Conservation (phyloP, 2,329 filamentous ascomycete genomes). For the Sclerotinia trifoliorum region DNA sequence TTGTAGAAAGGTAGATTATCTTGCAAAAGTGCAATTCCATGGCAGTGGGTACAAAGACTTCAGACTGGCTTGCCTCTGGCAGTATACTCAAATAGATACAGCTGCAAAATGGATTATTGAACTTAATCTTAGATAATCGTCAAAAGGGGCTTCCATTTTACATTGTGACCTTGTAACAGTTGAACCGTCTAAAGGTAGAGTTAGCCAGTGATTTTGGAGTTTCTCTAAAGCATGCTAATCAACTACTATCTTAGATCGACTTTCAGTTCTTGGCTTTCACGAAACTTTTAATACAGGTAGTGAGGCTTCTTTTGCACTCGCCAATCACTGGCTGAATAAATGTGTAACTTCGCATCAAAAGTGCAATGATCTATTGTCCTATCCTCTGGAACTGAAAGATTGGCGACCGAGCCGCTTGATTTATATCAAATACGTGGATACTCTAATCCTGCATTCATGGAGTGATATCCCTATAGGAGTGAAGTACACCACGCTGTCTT, state of each 20-base stretch:
- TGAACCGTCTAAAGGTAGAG: too few species aligned
- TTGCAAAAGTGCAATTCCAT: too few species aligned
- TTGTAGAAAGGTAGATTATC: not conserved
- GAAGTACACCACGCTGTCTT: not conserved
- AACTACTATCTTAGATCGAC: not conserved
- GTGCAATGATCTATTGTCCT: not conserved
- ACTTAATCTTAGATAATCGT: too few species aligned
- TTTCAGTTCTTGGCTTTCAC: not conserved
- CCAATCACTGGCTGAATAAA: not conserved
- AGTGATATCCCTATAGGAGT: not conserved
- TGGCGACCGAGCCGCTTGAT: not conserved
- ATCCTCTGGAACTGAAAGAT: not conserved
- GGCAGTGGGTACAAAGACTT: fast-evolving
- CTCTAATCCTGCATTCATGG: not conserved
- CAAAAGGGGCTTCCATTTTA: too few species aligned
- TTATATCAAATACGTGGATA: fast-evolving
- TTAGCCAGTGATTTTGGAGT: too few species aligned
- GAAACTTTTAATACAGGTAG: not conserved
- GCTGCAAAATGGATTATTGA: too few species aligned
- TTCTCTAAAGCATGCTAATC: not conserved
- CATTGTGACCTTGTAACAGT: too few species aligned
- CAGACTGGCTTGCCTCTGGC: not conserved
- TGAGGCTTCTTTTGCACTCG: not conserved
- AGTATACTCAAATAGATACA: too few species aligned
- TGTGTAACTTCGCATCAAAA: not conserved